Conservation (phyloP, 345 rosid species). For the Melaleuca alternifolia region DNA sequence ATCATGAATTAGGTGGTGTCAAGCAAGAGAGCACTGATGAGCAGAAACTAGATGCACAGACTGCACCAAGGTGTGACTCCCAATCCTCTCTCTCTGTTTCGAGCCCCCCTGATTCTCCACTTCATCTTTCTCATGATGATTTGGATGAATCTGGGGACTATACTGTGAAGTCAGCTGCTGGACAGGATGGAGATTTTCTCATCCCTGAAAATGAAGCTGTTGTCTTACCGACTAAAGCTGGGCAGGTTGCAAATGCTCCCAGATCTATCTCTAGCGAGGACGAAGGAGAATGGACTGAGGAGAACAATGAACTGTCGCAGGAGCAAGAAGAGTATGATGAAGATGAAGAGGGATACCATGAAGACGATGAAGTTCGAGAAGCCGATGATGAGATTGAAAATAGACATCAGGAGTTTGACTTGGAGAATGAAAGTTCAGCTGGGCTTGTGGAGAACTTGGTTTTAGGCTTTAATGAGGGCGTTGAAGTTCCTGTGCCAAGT, state of each 20-base stretch:
- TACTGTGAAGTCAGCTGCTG: conserved; percentile 27
- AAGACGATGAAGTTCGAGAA: conserved; percentile 72
- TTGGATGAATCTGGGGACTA: conserved; percentile 81
- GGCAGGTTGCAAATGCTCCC: conserved; percentile 33
- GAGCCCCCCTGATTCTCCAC: conserved; percentile 89
- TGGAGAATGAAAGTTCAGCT: conserved; percentile 49
- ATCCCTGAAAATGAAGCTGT: conserved; percentile 25
- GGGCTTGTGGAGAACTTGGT: conserved; percentile 47
- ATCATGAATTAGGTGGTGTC: not conserved
- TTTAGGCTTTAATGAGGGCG: conserved; percentile 81
- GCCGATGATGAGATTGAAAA: conserved; percentile 57
- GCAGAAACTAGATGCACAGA: conserved; percentile 28
- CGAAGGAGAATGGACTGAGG: conserved; percentile 83
- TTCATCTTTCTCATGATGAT: conserved; percentile 89
- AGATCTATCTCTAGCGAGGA: conserved; percentile 56
- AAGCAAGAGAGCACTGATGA: conserved; percentile 11
- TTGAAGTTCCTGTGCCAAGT: conserved; percentile 71
- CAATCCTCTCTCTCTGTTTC: conserved; percentile 91
- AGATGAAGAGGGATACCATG: conserved; percentile 80
- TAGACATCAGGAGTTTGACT: conserved; percentile 42
- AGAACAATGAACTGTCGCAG: conserved; percentile 48
- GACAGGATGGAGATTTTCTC: conserved; percentile 30
- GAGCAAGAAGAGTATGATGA: conserved; percentile 96
- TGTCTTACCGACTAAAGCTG: conserved; percentile 26
- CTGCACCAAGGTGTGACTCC: conserved; percentile 63